phyloP scores from a whole-genome alignment of 805 yeast species.

The Candida sanyiensis region DNA sequence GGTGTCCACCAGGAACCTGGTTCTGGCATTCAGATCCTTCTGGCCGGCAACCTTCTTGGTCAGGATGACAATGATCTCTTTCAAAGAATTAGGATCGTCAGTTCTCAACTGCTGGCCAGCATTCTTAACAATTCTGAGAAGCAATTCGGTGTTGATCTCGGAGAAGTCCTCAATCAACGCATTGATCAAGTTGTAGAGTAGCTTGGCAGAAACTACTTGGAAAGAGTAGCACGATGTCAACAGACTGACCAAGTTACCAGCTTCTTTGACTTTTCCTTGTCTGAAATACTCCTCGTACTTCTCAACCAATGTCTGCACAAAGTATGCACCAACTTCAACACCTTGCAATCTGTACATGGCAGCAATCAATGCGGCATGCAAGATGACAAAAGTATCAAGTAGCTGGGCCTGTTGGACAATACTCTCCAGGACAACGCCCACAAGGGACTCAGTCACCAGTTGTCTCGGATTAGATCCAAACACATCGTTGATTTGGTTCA shows the following conservation, averaged over 20 bases:
- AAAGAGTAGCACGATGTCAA: conserved; percentile 73
- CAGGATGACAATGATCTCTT: conserved; percentile 62
- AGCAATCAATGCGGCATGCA: conserved; percentile 72
- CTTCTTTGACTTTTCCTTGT: conserved; percentile 41
- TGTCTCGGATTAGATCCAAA: conserved; percentile 71
- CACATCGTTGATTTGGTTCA: conserved; percentile 58
- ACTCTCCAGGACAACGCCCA: conserved; percentile 58
- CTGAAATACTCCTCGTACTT: conserved; percentile 44
- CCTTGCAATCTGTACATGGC: conserved; percentile 78
- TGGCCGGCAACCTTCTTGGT: conserved; percentile 36
- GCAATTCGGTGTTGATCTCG: conserved; percentile 71
- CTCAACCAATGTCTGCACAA: conserved; percentile 77
- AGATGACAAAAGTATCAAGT: conserved; percentile 70
- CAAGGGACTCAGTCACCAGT: conserved; percentile 64
- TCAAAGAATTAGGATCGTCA: conserved; percentile 84
- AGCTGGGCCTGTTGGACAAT: conserved; percentile 58
- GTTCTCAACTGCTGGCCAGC: conserved; percentile 82
- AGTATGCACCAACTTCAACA: conserved; percentile 81
- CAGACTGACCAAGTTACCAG: conserved; percentile 65
- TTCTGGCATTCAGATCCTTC: conserved; percentile 50
- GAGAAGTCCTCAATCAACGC: conserved; percentile 47
- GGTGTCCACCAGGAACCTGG: conserved; percentile 79
- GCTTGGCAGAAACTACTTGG: conserved; percentile 65
- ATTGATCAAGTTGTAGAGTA: conserved; percentile 72
- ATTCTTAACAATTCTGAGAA: conserved; percentile 64